Conservation (phyloP, 495 filamentous ascomycete genomes). For the Cercophora newfieldiana region DNA sequence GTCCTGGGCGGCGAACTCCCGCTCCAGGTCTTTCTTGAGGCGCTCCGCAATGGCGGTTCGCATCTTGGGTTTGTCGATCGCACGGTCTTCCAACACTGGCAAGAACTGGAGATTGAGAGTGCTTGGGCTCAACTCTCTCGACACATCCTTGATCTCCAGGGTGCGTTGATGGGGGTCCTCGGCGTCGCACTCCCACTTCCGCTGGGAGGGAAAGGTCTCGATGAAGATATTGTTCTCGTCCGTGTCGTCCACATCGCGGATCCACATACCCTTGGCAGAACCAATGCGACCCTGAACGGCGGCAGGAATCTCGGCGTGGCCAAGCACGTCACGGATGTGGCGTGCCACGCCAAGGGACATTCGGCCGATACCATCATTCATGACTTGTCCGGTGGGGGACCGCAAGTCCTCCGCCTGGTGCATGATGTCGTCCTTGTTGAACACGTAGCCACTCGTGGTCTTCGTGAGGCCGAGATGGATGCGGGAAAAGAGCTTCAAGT, state of each 20-base stretch:
- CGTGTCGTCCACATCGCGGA: constrained; percentile 58
- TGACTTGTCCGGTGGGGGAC: constrained; percentile 49
- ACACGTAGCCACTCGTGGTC: constrained; percentile 41
- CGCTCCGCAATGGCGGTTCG: constrained; percentile 58
- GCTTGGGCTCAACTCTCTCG: constrained; percentile 61
- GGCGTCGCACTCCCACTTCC: constrained; percentile 70
- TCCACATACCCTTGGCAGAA: constrained; percentile 88
- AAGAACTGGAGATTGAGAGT: constrained; percentile 78
- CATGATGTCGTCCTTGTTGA: constrained; percentile 38
- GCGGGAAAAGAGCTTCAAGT: constrained; percentile 42
- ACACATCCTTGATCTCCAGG: constrained; percentile 69
- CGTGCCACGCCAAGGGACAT: constrained; percentile 66
- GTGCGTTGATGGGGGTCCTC: constrained; percentile 55
- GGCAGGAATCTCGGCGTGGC: constrained; percentile 63
- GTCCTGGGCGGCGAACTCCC: constrained; percentile 61
- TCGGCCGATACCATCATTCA: constrained; percentile 81
- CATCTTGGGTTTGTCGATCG: constrained; percentile 51
- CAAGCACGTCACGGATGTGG: constrained; percentile 58
- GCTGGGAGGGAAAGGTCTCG: constrained; percentile 73
- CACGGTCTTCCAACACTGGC: constrained; percentile 69
- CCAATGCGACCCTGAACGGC: constrained; percentile 81
- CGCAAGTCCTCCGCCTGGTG: constrained; percentile 35
- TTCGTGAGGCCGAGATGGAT: constrained; percentile 49
- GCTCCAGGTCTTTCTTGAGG: constrained; percentile 58
- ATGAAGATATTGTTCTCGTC: constrained; percentile 60